Evolutionary conservation across 2,329 filamentous ascomycete genomes (phyloP).

Genomic region (Colletotrichum echinochloae): DNA sequence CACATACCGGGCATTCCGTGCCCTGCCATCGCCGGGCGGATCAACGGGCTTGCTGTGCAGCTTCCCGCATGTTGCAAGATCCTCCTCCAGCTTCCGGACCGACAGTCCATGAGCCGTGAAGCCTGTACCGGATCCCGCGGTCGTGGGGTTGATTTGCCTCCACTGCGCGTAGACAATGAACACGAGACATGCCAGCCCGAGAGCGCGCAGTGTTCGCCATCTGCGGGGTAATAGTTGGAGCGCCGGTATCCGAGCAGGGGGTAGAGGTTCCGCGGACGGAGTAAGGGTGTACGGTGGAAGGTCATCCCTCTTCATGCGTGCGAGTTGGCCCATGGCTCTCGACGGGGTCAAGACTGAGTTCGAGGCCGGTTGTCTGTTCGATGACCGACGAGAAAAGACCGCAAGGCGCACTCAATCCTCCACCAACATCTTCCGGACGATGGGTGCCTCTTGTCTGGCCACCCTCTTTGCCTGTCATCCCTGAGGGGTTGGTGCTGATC

Average conservation of each 20-base stretch:
- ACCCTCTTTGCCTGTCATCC: background rate
- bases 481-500: slow-evolving; percentile 4
- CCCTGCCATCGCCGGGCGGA: slow-evolving; percentile 66
- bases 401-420: background rate
- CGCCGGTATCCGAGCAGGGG: background rate
- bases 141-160: slow-evolving; percentile 51
- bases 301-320: slow-evolving; percentile 51
- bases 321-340: background rate
- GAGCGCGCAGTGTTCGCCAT: slow-evolving; percentile 39
- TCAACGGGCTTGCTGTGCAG: slow-evolving; percentile 67
- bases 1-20: slow-evolving; percentile 70
- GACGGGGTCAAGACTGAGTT: too few relatives aligned
- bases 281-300: slow-evolving; percentile 59
- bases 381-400: background rate
- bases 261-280: slow-evolving; percentile 39
- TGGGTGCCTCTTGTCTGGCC: background rate
- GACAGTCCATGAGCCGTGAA: slow-evolving; percentile 55
- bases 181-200: slow-evolving; percentile 59
- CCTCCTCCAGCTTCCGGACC: slow-evolving; percentile 61
- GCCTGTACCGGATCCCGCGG: slow-evolving; percentile 48
- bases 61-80: slow-evolving; percentile 67
- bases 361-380: background rate
- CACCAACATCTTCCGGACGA: background rate
- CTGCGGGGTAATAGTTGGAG: slow-evolving; percentile 32
- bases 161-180: slow-evolving; percentile 64